A percentile compares a stretch with the other conserved stretches of the same genome.
phyloP scores from a whole-genome alignment of 2,329 filamentous ascomycete species.

The Cryphonectria japonica region DNA sequence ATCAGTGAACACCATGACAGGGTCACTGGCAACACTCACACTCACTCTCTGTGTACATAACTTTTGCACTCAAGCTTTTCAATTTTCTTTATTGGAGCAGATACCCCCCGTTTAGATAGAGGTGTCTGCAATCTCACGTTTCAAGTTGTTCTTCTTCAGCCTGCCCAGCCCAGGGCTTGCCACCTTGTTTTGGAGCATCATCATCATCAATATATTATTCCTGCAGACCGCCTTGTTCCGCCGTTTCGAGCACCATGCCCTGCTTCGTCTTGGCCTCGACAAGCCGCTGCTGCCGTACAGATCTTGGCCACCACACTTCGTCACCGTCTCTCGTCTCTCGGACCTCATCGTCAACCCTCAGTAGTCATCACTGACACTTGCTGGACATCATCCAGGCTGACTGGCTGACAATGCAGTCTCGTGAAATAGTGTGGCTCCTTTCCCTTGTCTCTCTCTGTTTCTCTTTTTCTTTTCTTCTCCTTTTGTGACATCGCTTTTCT shows the following conservation, averaged over 20 bases:
- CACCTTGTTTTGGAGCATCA: background rate
- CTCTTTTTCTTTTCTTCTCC: too few relatives aligned
- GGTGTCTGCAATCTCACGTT: constrained; percentile 12
- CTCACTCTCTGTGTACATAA: background rate
- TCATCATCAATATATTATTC: background rate
- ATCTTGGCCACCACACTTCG: background rate
- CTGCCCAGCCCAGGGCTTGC: background rate
- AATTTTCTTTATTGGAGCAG: constrained; percentile 14
- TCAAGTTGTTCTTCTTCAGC: background rate
- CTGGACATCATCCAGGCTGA: background rate
- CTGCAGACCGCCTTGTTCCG: background rate
- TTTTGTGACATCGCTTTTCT: background rate
- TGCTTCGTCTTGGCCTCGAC: background rate
- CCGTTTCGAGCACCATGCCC: background rate
- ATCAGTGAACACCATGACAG: background rate
- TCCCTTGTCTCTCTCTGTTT: too few relatives aligned
- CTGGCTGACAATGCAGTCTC: background rate
- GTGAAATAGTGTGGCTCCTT: too few relatives aligned
- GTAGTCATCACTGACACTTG: background rate
- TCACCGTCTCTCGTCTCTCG: background rate
- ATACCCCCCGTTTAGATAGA: constrained; percentile 28
- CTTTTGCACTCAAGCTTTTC: background rate
- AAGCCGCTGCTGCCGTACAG: too few relatives aligned
- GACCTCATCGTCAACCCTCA: background rate
- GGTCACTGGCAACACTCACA: background rate